A percentile compares a stretch with the other conserved stretches of the same genome.
These are phyloP conservation scores for Collariella sp. DNA, from an alignment of 495 filamentous ascomycete genomes.

Conservation along the genomic window DNA sequence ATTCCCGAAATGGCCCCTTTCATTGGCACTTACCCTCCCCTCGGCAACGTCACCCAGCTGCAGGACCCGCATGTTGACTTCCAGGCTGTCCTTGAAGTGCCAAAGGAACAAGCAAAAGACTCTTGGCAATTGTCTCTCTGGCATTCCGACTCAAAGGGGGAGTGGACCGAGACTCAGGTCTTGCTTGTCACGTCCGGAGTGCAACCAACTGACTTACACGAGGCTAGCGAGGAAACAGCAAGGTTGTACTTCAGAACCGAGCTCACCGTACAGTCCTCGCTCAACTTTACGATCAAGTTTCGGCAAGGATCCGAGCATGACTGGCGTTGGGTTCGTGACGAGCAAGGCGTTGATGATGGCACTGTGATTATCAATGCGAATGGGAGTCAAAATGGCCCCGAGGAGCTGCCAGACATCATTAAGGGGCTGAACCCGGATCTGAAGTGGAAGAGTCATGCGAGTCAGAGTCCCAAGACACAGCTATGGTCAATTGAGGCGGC, in stretches of 20 bases:
- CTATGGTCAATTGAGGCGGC: constrained; percentile 60
- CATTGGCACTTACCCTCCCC: constrained; percentile 50
- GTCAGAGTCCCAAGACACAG: constrained; percentile 60
- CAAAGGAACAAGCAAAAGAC: constrained; percentile 44
- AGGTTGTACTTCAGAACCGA: constrained; percentile 39
- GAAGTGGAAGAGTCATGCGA: constrained; percentile 45
- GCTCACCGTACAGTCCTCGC: constrained; percentile 34
- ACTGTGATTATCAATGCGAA: constrained; percentile 45
- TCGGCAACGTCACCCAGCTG: constrained; percentile 60
- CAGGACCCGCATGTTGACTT: constrained; percentile 47
- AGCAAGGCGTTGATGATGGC: constrained; percentile 52
- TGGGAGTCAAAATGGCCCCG: constrained; percentile 15
- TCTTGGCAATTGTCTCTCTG: constrained; percentile 69
- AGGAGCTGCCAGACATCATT: constrained; percentile 54
- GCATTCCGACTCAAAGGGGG: constrained; percentile 47
- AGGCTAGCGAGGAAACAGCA: constrained; percentile 19
- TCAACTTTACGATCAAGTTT: constrained; percentile 71
- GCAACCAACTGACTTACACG: constrained; percentile 33
- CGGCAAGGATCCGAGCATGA: constrained; percentile 42
- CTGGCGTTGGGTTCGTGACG: constrained; percentile 73
- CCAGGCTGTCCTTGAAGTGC: constrained; percentile 64
- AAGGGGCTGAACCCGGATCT: constrained; percentile 49
- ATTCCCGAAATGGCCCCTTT: constrained; percentile 19
- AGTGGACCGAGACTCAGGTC: constrained; percentile 45
- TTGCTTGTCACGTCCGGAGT: constrained; percentile 29